phyloP scores from a whole-genome alignment of 208 protist species.

The Blechomonas ayalai region DNA sequence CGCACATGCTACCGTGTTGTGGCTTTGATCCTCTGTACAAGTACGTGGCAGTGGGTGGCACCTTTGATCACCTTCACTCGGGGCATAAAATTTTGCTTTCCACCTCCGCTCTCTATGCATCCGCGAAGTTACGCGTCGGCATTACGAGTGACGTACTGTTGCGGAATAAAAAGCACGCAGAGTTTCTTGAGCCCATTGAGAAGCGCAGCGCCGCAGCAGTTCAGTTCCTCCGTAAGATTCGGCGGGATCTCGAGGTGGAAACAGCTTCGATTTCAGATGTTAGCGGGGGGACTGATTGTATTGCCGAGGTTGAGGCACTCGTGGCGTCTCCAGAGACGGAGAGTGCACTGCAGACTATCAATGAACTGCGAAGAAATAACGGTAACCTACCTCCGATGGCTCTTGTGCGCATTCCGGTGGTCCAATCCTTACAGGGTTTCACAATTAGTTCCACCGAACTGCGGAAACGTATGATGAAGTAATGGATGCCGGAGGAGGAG shows the following conservation, averaged over 20 bases:
- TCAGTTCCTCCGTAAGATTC: conserved; percentile 42
- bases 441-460: conserved; percentile 67
- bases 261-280: conserved; percentile 56
- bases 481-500: not conserved
- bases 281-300: conserved; percentile 63
- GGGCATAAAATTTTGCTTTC: conserved; percentile 87
- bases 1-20: conserved; percentile 6
- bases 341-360: conserved; percentile 40
- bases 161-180: conserved; percentile 51
- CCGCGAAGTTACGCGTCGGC: conserved; percentile 55
- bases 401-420: conserved; percentile 53
- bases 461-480: conserved; percentile 15
- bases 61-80: conserved; percentile 85
- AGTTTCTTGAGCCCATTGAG: conserved; percentile 64
- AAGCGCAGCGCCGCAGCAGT: conserved; percentile 31
- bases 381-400: conserved; percentile 35
- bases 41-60: conserved; percentile 83
- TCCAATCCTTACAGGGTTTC: conserved; percentile 23
- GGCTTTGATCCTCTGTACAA: conserved; percentile 58
- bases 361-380: conserved; percentile 45
- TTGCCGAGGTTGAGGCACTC: conserved; percentile 55
- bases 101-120: conserved; percentile 53
- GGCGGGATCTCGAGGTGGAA: conserved; percentile 50
- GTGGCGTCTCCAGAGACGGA: conserved; percentile 78
- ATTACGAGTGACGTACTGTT: conserved; percentile 57